Base-by-base conservation (phyloP, 2,329 filamentous ascomycete genomes). In the Purpureocillium takamizusanense region DNA sequence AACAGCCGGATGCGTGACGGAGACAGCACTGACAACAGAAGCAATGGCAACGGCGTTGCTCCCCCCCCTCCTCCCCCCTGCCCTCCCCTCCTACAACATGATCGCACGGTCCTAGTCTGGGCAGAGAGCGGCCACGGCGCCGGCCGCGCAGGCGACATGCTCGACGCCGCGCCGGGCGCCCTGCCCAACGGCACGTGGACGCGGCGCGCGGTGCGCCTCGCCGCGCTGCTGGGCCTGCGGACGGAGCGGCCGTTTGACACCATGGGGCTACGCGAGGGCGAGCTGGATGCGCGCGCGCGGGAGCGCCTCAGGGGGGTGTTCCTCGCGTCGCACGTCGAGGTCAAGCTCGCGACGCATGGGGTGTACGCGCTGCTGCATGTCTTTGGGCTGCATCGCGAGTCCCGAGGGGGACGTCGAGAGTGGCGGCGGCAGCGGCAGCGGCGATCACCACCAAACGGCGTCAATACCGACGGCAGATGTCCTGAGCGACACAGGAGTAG, bases 311-410 rank as follows among this genome's bases (percentile, higher is more conserved):
- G 35, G 8, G 57, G 60, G 4, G 42, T 55, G 11, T 60, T 58
- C 31, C 48, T 51, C 1, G 59, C 56, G 0, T 52, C 57, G 0
- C 64, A 67, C 16, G 57, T 61, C 1, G 63, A 67, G 41, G 59
- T 61, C 13, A 67, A 67, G 39, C 53, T 67, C 0, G 59, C 62
- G 0, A 50, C 56, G 0, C 55, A 61, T 15, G 56, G 55, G 0
- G 35, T 63, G 0, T 53, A 52, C 7, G 37, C 52, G 0, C 42
- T 63, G 0, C 46, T 65, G 0, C 36, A 39, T 1, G 39, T 38
- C 2, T 58, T 57, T 25, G 21, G 21, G 5, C 21, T 25, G 21
- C 10, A 25, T 10, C 21, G 21, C 6, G 21, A 25, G 21, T 10
- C 21, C 6, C 21, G 21, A 10, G 6, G 21, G 21, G 6, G 21